Percentiles rank a stretch among this genome's conserved stretches.
phyloP scores from a whole-genome alignment of 2,329 filamentous ascomycete species.

The Aquanectria penicillioides region DNA sequence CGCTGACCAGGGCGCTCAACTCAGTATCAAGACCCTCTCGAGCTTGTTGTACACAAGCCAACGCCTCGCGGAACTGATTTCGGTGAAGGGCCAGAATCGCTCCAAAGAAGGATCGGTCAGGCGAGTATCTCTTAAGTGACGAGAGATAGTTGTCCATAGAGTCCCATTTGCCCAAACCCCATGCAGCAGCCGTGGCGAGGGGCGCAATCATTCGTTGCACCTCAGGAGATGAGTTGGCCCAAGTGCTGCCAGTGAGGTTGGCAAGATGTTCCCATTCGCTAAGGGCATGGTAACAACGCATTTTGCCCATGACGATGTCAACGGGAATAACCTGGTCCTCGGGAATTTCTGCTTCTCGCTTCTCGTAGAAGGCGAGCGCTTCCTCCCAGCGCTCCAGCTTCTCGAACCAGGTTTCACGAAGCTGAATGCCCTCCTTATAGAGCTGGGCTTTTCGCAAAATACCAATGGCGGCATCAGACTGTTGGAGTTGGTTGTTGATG shows the following conservation, averaged over 20 bases:
- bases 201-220: constrained; percentile 92
- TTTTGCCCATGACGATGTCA: constrained; percentile 99
- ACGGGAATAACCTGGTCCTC: constrained; percentile 72
- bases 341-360: constrained; percentile 78
- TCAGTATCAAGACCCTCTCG: constrained; percentile 95
- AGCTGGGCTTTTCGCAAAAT: constrained; percentile 96
- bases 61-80: constrained; percentile 92
- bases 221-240: constrained; percentile 88
- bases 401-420: constrained; percentile 99
- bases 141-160: constrained; percentile 97
- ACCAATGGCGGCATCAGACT: constrained; percentile 97
- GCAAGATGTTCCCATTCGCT: constrained; percentile 98
- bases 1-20: constrained; percentile 93
- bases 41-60: constrained; percentile 89
- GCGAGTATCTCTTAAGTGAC: constrained; percentile 93
- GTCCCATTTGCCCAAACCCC: constrained; percentile 97
- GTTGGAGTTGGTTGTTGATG: constrained; percentile 99
- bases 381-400: constrained; percentile 99
- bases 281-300: constrained; percentile 96
- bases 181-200: constrained; percentile 92
- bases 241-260: constrained; percentile 88
- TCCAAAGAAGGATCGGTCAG: constrained; percentile 96
- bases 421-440: constrained; percentile 90
- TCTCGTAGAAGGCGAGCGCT: constrained; percentile 89
- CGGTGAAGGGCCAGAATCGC: constrained; percentile 94